phyloP scores from a whole-genome alignment of 192 early-diverging fungal species.

The Dimargaris cristalligena region DNA sequence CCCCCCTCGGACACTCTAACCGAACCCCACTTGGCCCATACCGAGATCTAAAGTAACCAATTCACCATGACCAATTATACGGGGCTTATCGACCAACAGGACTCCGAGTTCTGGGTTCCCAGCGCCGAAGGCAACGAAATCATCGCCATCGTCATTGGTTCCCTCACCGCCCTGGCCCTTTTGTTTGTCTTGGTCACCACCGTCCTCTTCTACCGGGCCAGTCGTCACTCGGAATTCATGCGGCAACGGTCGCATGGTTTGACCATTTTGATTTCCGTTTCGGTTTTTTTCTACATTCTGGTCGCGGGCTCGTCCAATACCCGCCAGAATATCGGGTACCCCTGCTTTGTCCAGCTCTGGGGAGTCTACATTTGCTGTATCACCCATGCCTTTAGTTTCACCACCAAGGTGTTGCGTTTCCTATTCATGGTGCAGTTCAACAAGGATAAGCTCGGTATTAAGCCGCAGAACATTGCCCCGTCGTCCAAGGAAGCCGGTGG shows the following conservation, averaged over 20 bases:
- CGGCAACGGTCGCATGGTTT: background rate
- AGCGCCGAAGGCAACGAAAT: background rate
- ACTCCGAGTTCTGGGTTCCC: background rate
- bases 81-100: background rate
- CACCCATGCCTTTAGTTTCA: background rate
- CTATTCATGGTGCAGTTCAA: constrained; percentile 4
- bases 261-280: background rate
- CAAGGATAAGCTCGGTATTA: background rate
- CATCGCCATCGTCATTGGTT: background rate
- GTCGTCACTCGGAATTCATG: background rate
- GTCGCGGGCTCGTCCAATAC: background rate
- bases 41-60: too few relatives aligned
- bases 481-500: background rate
- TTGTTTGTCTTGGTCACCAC: background rate
- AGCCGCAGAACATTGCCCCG: background rate
- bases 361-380: background rate
- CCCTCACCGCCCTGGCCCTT: background rate
- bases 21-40: too few relatives aligned
- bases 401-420: constrained; percentile 1
- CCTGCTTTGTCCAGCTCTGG: constrained; percentile 8
- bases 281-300: background rate
- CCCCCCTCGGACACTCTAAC: too few relatives aligned
- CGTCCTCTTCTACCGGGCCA: background rate
- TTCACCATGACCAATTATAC: constrained; percentile 7
- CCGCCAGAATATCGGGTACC: constrained; percentile 7